Percentiles rank a stretch among this genome's conserved stretches.
These are phyloP conservation scores for Xylaria sp. DNA, from an alignment of 2,329 filamentous ascomycete genomes.

Conservation along the genomic window DNA sequence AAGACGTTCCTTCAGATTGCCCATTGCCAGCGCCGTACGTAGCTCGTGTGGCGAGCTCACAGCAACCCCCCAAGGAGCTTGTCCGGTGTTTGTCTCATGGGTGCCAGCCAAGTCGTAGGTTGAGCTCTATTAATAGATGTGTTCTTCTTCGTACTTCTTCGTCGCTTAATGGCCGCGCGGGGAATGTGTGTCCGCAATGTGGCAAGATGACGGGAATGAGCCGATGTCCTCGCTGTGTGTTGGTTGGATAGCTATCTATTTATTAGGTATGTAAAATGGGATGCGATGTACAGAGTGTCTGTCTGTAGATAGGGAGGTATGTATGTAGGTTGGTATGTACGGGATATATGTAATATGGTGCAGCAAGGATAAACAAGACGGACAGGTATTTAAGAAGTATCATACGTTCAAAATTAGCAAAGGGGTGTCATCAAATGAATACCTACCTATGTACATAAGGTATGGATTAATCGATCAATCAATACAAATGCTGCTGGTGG, in stretches of 20 bases:
- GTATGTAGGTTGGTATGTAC: neutral
- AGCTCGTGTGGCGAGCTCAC: constrained; percentile 13
- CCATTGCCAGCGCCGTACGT: constrained; percentile 51
- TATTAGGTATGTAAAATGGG: neutral
- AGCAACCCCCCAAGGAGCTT: constrained; percentile 6
- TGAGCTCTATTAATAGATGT: neutral
- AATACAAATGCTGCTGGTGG: constrained; percentile 13
- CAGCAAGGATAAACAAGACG: constrained; percentile 10
- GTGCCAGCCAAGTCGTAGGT: neutral
- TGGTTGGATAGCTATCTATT: neutral
- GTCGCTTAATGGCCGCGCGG: neutral
- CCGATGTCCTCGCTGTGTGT: neutral
- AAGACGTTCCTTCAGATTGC: constrained; percentile 60
- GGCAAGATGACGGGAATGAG: neutral
- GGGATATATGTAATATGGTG: neutral
- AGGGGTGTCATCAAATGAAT: constrained; percentile 13
- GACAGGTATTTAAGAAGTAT: constrained; percentile 9
- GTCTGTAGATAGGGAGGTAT: constrained; percentile 12
- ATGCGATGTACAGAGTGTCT: too few species aligned
- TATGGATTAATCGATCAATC: constrained; percentile 8
- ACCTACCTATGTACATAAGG: neutral
- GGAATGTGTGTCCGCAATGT: neutral
- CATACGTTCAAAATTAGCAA: constrained; percentile 8
- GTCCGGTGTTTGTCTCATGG: constrained; percentile 6
- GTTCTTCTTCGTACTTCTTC: neutral